Percentiles rank a stretch among this genome's conserved stretches.
Conservation (phyloP, 257 asterid genomes). For the Voacanga thouarsii region DNA sequence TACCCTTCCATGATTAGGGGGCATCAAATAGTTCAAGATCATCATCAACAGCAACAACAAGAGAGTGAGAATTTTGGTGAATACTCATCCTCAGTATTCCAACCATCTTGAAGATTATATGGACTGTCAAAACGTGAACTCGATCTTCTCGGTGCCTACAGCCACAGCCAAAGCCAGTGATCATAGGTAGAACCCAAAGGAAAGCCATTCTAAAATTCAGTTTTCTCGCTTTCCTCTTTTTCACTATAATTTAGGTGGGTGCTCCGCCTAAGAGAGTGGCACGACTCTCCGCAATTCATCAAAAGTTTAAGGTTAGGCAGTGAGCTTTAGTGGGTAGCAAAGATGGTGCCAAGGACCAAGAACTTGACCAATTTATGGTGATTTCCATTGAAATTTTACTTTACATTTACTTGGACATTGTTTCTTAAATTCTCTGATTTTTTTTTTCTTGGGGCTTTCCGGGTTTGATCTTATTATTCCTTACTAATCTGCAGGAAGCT, state of each 20-base stretch:
- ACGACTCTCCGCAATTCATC: constrained; percentile 62
- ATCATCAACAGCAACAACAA: constrained; percentile 23
- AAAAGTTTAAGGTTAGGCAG: constrained; percentile 59
- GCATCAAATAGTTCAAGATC: constrained; percentile 34
- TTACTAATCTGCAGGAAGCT: constrained; percentile 52
- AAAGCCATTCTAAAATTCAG: not conserved
- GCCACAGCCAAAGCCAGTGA: not conserved
- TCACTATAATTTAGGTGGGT: constrained; percentile 52
- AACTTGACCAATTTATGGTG: constrained; percentile 95
- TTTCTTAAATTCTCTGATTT: not conserved
- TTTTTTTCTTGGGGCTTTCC: not conserved
- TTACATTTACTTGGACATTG: not conserved
- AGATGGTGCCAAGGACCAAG: constrained; percentile 73
- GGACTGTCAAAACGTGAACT: constrained; percentile 84
- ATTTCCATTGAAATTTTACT: not conserved
- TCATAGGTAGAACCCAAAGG: not conserved
- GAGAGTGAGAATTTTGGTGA: constrained; percentile 34
- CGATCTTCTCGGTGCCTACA: not conserved
- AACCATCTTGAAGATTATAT: constrained; percentile 77
- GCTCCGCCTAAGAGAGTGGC: constrained; percentile 92
- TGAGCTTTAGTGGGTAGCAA: constrained; percentile 40
- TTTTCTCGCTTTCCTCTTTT: not conserved
- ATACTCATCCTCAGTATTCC: constrained; percentile 78
- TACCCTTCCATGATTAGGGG: constrained; percentile 31
- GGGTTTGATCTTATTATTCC: constrained; percentile 1